Percentiles rank a stretch among this genome's conserved stretches.
Conservation (phyloP, 225 moss, liverwort and hornwort genomes). For the Pleurozium schreberi region DNA sequence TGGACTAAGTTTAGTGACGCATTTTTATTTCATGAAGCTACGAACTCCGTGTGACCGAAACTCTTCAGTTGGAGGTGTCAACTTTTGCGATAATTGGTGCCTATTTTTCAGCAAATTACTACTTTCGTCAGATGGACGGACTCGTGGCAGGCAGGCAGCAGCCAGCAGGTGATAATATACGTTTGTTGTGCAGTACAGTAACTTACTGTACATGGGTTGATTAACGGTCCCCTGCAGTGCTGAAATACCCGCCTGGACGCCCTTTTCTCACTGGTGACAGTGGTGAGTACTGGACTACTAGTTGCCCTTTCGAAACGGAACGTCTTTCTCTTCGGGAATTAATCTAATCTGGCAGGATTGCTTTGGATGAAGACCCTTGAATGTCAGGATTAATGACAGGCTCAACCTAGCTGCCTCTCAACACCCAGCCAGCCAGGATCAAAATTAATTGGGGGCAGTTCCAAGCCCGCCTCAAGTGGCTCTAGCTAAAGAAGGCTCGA, state of each 20-base stretch:
- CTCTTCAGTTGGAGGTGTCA: not conserved
- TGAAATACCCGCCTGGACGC: not conserved
- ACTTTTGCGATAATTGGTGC: not conserved
- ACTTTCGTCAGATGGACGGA: not conserved
- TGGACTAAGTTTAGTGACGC: too few species aligned
- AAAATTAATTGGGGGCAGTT: not conserved
- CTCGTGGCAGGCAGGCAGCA: not conserved
- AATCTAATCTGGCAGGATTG: not conserved
- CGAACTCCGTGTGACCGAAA: not conserved
- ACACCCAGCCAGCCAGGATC: too few species aligned
- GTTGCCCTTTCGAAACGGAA: not conserved
- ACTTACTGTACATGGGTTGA: not conserved
- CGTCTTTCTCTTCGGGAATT: not conserved
- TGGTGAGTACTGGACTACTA: too few species aligned
- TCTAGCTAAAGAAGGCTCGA: too few species aligned
- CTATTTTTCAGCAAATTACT: not conserved
- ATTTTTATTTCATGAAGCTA: too few species aligned
- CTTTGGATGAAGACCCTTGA: not conserved
- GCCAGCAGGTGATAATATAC: not conserved
- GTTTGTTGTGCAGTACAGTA: not conserved
- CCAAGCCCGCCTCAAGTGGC: too few species aligned
- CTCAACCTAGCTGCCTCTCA: not conserved
- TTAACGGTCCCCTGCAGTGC: not conserved
- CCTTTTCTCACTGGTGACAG: not conserved
- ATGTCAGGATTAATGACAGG: not conserved